These are phyloP conservation scores for Coffea eugenioides DNA, from an alignment of 257 asterid genomes.

Conservation along the genomic window DNA sequence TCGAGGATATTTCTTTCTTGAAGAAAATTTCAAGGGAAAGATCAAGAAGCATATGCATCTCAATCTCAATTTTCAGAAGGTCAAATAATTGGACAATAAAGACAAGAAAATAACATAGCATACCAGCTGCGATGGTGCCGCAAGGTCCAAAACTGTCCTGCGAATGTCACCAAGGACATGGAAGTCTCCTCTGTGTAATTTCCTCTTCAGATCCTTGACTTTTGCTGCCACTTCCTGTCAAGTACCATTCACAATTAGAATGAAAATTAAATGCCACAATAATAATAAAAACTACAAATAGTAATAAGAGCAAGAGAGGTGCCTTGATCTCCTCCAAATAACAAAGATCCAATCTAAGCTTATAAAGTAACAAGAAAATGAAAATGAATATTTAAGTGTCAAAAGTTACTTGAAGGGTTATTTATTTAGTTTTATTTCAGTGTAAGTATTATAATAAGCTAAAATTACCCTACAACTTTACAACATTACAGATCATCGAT, in stretches of 20 bases:
- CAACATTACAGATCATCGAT: not conserved
- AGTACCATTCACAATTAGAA: conserved; percentile 5
- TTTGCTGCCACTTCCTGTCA: conserved; percentile 72
- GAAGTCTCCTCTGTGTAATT: conserved; percentile 58
- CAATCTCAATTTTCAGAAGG: conserved; percentile 1
- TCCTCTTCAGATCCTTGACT: conserved; percentile 51
- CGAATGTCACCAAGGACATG: conserved; percentile 75
- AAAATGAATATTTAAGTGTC: not conserved
- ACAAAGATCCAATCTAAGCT: not conserved
- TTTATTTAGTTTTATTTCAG: not conserved
- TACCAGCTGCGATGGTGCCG: conserved; percentile 88
- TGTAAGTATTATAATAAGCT: not conserved
- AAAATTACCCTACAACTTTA: not conserved
- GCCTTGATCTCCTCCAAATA: not conserved
- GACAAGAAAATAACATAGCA: conserved; percentile 18
- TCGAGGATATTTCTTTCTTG: not conserved
- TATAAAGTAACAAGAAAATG: not conserved
- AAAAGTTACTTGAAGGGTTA: not conserved
- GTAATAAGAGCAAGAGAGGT: not conserved
- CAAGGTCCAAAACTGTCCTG: conserved; percentile 67
- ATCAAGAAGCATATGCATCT: conserved; percentile 9
- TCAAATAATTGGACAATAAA: conserved; percentile 7
- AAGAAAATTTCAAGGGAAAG: not conserved
- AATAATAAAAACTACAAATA: not conserved
- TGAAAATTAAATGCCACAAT: not conserved